phyloP scores from a whole-genome alignment of 441 rosid species.

The Pelargonium myrrhifolium region DNA sequence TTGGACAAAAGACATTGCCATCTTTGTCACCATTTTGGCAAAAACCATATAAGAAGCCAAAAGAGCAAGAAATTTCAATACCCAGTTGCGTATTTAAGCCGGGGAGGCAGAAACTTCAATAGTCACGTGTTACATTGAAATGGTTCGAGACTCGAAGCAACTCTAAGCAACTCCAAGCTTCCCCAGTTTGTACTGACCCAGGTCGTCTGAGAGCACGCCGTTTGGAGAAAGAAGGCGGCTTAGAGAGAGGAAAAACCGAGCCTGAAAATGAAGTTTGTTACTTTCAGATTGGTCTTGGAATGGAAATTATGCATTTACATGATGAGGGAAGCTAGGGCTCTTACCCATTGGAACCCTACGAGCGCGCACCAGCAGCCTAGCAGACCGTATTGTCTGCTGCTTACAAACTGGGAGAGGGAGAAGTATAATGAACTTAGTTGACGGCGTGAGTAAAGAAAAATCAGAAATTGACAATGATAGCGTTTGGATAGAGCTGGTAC shows the following conservation, averaged over 20 bases:
- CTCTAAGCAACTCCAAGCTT: conserved; percentile 25
- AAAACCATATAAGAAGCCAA: background rate
- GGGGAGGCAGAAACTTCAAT: no score
- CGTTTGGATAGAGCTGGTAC: no score
- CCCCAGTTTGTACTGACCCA: conserved; percentile 13
- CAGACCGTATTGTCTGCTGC: conserved; percentile 47
- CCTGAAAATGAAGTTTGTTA: background rate
- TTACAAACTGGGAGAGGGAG: conserved; percentile 32
- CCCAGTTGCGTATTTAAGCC: background rate
- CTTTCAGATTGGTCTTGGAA: background rate
- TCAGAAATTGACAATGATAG: no score
- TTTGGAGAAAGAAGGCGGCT: conserved; percentile 62
- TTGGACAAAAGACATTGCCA: background rate
- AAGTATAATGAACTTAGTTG: background rate
- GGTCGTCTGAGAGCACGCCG: conserved; percentile 37
- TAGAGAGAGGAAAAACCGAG: conserved; percentile 27
- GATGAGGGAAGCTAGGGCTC: background rate
- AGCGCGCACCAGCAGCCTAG: conserved; percentile 40
- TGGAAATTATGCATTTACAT: background rate
- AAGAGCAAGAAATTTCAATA: background rate
- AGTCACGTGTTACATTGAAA: no score
- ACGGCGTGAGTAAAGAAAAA: no score
- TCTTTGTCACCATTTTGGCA: background rate
- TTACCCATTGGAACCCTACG: conserved; percentile 41
- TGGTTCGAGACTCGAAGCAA: no score